Percentiles rank a stretch among this genome's conserved stretches.
phyloP scores from a whole-genome alignment of 2,329 filamentous ascomycete genomes.

The Myrmaecium sp. region DNA sequence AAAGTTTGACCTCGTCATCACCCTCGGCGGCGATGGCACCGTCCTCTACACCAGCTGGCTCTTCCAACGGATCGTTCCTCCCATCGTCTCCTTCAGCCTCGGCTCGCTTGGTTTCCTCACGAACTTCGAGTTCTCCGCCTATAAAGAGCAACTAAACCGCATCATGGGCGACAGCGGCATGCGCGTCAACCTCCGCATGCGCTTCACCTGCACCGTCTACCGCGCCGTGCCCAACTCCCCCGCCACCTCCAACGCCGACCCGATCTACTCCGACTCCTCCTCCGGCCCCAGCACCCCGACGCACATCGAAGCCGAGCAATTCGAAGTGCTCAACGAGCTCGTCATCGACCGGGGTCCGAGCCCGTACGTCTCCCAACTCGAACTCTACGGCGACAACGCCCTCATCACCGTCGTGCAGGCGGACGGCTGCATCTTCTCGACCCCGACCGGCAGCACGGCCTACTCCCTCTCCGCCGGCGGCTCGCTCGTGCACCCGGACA shows the following conservation, averaged over 20 bases:
- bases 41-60: constrained; percentile 81
- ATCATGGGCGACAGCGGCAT: constrained; percentile 92
- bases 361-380: constrained; percentile 90
- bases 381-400: constrained; percentile 89
- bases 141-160: constrained; percentile 70
- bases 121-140: constrained; percentile 72
- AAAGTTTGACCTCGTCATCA: constrained; percentile 86
- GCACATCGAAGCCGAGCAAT: constrained; percentile 75
- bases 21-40: constrained; percentile 72
- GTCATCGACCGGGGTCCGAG: constrained; percentile 96
- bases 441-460: constrained; percentile 75
- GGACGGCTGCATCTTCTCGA: constrained; percentile 95
- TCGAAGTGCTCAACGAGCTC: constrained; percentile 94
- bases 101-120: constrained; percentile 80
- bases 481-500: constrained; percentile 88
- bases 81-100: constrained; percentile 68
- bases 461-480: constrained; percentile 94
- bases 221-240: constrained; percentile 52
- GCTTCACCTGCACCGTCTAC: constrained; percentile 96
- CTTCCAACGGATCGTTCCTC: constrained; percentile 78
- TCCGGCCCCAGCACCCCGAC: constrained; percentile 34
- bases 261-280: constrained; percentile 13
- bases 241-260: constrained; percentile 24
- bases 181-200: constrained; percentile 95
- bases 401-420: constrained; percentile 90